A percentile compares a stretch with the other conserved stretches of the same genome.
Conservation (phyloP, 2,329 filamentous ascomycete genomes). For the Huntiella omanensis region DNA sequence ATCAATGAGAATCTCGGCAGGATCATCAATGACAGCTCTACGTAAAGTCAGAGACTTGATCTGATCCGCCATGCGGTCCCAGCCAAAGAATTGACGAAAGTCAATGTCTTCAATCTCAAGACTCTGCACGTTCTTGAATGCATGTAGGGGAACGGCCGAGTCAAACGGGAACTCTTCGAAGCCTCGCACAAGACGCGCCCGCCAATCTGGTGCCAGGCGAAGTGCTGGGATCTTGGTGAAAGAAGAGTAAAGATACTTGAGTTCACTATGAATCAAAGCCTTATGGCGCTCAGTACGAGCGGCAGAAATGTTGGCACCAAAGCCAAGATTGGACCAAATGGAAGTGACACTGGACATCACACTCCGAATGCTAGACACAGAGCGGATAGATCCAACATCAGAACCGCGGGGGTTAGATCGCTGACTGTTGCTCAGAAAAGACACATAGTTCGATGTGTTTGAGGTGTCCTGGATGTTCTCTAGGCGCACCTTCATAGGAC, state of each 20-base stretch:
- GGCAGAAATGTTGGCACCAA: constrained; percentile 59
- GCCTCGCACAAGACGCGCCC: constrained; percentile 71
- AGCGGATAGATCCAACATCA: constrained; percentile 82
- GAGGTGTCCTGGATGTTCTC: constrained; percentile 86
- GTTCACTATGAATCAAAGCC: constrained; percentile 62
- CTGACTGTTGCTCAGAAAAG: constrained; percentile 73
- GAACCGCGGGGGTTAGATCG: constrained; percentile 60
- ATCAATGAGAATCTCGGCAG: constrained; percentile 72
- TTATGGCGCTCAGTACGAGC: constrained; percentile 83
- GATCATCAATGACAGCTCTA: constrained; percentile 73
- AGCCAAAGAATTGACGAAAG: constrained; percentile 91
- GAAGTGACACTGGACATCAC: constrained; percentile 95
- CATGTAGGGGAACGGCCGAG: constrained; percentile 85
- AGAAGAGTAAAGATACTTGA: constrained; percentile 92
- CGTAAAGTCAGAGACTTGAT: constrained; percentile 77
- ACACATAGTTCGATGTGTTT: constrained; percentile 82
- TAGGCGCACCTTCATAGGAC: constrained; percentile 86
- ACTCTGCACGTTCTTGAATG: constrained; percentile 90
- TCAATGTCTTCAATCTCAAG: constrained; percentile 91
- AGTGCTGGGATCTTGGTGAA: constrained; percentile 97
- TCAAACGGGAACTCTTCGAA: constrained; percentile 98
- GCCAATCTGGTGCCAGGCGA: constrained; percentile 77
- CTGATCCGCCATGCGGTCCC: constrained; percentile 86
- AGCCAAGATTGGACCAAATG: constrained; percentile 74
- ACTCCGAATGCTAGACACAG: constrained; percentile 88